phyloP scores from a whole-genome alignment of 1,139 yeast genomes.

The Yamadazyma siamensis region DNA sequence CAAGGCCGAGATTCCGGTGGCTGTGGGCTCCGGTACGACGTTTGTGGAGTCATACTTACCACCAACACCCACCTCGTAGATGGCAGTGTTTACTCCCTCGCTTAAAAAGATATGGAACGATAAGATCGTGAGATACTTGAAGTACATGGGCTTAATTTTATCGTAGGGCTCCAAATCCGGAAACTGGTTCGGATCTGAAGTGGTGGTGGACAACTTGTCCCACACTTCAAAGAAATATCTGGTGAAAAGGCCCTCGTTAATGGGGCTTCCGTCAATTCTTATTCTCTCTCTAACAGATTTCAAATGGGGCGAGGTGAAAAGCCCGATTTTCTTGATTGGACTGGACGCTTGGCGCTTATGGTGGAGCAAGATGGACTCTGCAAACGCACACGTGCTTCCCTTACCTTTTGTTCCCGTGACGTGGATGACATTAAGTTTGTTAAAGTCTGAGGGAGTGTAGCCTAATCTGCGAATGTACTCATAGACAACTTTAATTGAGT shows the following conservation, averaged over 20 bases:
- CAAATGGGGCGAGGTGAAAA: conserved; percentile 94
- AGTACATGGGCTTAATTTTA: conserved; percentile 84
- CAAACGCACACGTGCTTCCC: conserved; percentile 96
- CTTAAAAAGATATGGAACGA: conserved; percentile 87
- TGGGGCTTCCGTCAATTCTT: conserved; percentile 82
- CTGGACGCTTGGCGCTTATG: conserved; percentile 26
- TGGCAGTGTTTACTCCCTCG: conserved; percentile 89
- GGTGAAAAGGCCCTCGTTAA: conserved; percentile 75
- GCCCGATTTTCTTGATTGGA: conserved; percentile 62
- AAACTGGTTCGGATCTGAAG: conserved; percentile 53
- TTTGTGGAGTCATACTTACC: conserved; percentile 97
- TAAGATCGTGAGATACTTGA: conserved; percentile 81
- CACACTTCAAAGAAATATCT: conserved; percentile 91
- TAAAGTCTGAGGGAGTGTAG: conserved; percentile 65
- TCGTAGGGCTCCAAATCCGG: conserved; percentile 67
- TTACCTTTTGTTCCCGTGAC: conserved; percentile 98
- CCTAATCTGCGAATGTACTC: conserved; percentile 92
- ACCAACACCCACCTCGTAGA: conserved; percentile 97
- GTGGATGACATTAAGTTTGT: conserved; percentile 76
- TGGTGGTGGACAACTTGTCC: conserved; percentile 67
- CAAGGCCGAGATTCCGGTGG: conserved; percentile 79
- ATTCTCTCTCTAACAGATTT: conserved; percentile 92
- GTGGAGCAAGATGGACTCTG: conserved; percentile 73
- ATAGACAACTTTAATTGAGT: conserved; percentile 80
- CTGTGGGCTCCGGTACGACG: conserved; percentile 73